A percentile compares a stretch with the other conserved stretches of the same genome.
phyloP scores from a whole-genome alignment of 108 stramenopile genomes.

The Nitzschia palea region DNA sequence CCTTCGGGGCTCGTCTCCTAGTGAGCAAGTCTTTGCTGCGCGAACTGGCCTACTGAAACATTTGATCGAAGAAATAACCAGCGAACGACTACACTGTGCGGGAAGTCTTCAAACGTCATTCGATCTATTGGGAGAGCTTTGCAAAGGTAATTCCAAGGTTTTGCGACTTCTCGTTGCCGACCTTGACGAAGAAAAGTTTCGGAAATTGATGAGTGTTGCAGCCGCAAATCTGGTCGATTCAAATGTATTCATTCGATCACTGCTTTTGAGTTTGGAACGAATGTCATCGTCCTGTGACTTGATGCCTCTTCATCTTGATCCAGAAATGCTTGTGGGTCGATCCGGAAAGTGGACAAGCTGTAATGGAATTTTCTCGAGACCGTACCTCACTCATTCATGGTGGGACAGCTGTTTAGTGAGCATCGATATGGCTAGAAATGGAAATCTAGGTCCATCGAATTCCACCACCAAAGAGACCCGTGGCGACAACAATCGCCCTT shows the following conservation, averaged over 20 bases:
- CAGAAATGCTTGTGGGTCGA: neutral
- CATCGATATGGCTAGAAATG: neutral
- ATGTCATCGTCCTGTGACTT: constrained; percentile 29
- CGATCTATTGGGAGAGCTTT: constrained; percentile 85
- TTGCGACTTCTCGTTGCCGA: constrained; percentile 40
- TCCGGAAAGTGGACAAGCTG: constrained; percentile 10
- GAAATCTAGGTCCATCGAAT: neutral
- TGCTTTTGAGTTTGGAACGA: constrained; percentile 70
- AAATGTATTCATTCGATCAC: constrained; percentile 88
- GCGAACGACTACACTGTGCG: constrained; percentile 56
- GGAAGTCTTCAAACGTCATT: constrained; percentile 87
- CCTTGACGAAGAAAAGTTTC: constrained; percentile 62
- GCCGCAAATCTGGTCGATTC: constrained; percentile 84
- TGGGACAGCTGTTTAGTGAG: constrained; percentile 37
- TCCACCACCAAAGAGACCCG: neutral
- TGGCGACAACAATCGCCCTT: constrained; percentile 24
- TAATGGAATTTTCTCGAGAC: constrained; percentile 26
- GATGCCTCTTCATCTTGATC: constrained; percentile 12
- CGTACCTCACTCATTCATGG: constrained; percentile 64
- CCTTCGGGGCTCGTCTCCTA: constrained; percentile 71
- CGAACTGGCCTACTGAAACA: constrained; percentile 59
- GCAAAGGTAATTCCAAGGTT: constrained; percentile 69
- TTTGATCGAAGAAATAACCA: constrained; percentile 57
- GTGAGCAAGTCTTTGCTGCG: constrained; percentile 64
- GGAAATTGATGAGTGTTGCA: constrained; percentile 62